phyloP scores from a whole-genome alignment of 148 eudicot genomes.

The Silene conica region DNA sequence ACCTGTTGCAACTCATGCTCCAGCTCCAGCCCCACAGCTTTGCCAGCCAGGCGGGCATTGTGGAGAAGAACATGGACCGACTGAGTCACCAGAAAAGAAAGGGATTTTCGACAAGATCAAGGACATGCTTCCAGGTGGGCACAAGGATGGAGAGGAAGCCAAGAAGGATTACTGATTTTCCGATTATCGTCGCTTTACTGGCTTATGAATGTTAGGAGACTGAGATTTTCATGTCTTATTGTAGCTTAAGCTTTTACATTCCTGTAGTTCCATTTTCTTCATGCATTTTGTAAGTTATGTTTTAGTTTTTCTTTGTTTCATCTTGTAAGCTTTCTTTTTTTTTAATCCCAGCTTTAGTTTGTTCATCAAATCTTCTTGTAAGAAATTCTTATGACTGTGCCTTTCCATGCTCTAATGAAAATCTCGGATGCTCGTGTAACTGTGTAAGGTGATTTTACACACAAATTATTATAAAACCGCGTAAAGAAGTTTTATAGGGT shows the following conservation, averaged over 20 bases:
- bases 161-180: conserved; percentile 22
- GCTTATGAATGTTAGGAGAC: too few relatives aligned
- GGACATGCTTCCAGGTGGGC: conserved; percentile 53
- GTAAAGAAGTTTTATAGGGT: too few relatives aligned
- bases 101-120: conserved; percentile 62
- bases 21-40: background rate
- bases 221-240: background rate
- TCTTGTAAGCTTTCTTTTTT: conserved; percentile 10
- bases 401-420: background rate
- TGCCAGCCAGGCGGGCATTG: conserved; percentile 1
- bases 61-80: background rate
- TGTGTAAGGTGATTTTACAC: too few relatives aligned
- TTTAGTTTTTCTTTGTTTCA: conserved; percentile 16
- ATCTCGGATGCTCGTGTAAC: background rate
- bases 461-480: too few relatives aligned
- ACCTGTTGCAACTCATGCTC: background rate
- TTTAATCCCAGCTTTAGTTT: conserved; percentile 14
- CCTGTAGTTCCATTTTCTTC: conserved; percentile 11
- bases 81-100: conserved; percentile 43
- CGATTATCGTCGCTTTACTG: background rate
- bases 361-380: background rate
- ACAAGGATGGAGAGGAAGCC: conserved; percentile 33
- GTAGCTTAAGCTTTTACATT: conserved; percentile 14
- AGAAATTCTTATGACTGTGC: background rate
- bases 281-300: background rate